A percentile compares a stretch with the other conserved stretches of the same genome.
Conservation (phyloP, 2,329 filamentous ascomycete species). For the Orbilia javanica region DNA sequence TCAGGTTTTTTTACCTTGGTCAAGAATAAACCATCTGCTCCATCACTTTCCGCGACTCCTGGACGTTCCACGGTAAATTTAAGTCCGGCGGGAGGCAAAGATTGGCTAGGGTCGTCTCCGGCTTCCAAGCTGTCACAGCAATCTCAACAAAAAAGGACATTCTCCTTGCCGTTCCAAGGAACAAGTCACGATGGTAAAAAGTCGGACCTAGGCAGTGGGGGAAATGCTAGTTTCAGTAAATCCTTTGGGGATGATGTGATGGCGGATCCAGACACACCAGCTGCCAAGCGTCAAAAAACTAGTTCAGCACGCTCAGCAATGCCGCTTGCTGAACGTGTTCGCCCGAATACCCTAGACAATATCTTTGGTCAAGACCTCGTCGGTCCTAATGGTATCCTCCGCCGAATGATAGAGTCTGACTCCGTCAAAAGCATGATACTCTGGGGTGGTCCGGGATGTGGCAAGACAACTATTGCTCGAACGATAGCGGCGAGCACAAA, state of each 20-base stretch:
- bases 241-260: conserved; percentile 23
- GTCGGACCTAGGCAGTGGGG: neutral
- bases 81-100: conserved; percentile 14
- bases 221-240: conserved; percentile 8
- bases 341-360: conserved; percentile 84
- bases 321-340: conserved; percentile 93
- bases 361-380: conserved; percentile 94
- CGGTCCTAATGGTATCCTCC: conserved; percentile 83
- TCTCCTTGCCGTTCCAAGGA: conserved; percentile 34
- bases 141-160: conserved; percentile 45
- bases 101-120: conserved; percentile 17
- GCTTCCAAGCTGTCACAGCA: conserved; percentile 26
- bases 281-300: conserved; percentile 59
- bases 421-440: conserved; percentile 94
- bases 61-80: conserved; percentile 24
- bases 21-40: conserved; percentile 23
- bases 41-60: neutral
- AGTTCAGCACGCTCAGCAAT: conserved; percentile 71
- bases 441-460: conserved; percentile 85
- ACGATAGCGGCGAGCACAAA: conserved; percentile 87
- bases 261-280: conserved; percentile 58
- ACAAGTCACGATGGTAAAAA: conserved; percentile 29
- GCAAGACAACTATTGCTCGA: conserved; percentile 91
- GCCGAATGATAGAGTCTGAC: conserved; percentile 85
- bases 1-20: conserved; percentile 34